A percentile compares a stretch with the other conserved stretches of the same genome.
Conservation (phyloP, 1,284 basidiomycete species). For the Leccinum subfulvum region DNA sequence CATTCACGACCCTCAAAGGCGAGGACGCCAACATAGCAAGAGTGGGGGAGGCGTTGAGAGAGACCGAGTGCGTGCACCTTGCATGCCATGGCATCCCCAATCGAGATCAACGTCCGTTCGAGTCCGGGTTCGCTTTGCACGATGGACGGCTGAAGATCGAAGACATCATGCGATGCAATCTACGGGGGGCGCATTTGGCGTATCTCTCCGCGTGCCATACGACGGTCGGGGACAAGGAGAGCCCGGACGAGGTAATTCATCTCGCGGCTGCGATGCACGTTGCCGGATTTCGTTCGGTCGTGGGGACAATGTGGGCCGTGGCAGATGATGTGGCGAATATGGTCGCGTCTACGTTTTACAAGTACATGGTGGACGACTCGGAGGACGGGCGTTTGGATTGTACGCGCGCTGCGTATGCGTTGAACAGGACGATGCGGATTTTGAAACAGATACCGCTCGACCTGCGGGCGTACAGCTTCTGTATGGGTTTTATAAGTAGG, state of each 20-base stretch:
- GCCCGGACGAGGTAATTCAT: background rate
- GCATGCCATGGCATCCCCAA: constrained; percentile 19
- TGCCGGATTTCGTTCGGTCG: too few species aligned
- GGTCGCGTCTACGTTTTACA: background rate
- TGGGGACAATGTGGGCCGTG: too few species aligned
- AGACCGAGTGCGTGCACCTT: constrained; percentile 20
- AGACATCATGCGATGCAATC: constrained; percentile 25
- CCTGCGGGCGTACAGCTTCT: too few species aligned
- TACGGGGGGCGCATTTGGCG: constrained; percentile 30
- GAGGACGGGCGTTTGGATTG: background rate
- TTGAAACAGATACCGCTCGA: background rate
- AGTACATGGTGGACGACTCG: background rate
- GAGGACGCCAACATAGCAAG: background rate
- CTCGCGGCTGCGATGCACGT: too few species aligned
- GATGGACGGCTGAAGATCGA: constrained; percentile 20
- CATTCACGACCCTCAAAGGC: constrained; percentile 4
- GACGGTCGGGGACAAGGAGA: constrained; percentile 14
- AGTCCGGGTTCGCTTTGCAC: constrained; percentile 23
- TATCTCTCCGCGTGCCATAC: constrained; percentile 36
- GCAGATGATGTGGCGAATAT: background rate
- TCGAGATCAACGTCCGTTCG: constrained; percentile 17
- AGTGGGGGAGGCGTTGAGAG: constrained; percentile 7
- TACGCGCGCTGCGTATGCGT: background rate
- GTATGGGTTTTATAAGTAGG: too few species aligned
- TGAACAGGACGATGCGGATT: background rate